phyloP scores from a whole-genome alignment of 129 eudicot species.

The Centrapalus pauciflorus region DNA sequence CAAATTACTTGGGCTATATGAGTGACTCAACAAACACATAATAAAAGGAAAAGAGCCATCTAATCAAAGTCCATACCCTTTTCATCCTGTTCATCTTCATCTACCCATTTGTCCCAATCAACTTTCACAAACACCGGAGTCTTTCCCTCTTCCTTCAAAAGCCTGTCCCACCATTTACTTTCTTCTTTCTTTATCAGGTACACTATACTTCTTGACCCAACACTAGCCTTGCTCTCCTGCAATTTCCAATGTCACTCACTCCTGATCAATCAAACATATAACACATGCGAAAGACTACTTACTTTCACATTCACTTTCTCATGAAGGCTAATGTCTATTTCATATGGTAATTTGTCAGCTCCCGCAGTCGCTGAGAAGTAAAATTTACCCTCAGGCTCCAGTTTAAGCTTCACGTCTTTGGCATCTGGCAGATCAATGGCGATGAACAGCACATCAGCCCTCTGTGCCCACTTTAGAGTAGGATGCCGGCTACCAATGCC shows the following conservation, averaged over 20 bases:
- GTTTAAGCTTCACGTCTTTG: constrained; percentile 56
- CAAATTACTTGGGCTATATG: neutral
- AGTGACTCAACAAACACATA: neutral
- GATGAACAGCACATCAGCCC: constrained; percentile 57
- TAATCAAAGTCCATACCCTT: too few species aligned
- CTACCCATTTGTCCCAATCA: constrained; percentile 94
- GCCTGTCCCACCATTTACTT: constrained; percentile 78
- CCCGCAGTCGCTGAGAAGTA: constrained; percentile 49
- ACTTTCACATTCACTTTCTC: constrained; percentile 65
- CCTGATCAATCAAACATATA: neutral
- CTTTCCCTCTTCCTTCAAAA: constrained; percentile 66
- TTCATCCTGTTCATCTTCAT: constrained; percentile 72
- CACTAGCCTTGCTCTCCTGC: constrained; percentile 64
- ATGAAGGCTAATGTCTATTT: constrained; percentile 51
- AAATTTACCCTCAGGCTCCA: constrained; percentile 73
- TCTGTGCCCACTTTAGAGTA: constrained; percentile 70
- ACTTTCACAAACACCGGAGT: constrained; percentile 60
- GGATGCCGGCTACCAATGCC: constrained; percentile 62
- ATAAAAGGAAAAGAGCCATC: neutral
- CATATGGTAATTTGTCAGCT: constrained; percentile 48
- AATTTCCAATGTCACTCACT: neutral
- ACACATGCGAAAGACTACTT: constrained; percentile 17
- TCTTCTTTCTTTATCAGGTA: constrained; percentile 73
- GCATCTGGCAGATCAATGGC: constrained; percentile 73
- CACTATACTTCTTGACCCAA: constrained; percentile 45